Evolutionary conservation across 768 basidiomycete species (phyloP).

Genomic region (Boletellus ananiceps): DNA sequence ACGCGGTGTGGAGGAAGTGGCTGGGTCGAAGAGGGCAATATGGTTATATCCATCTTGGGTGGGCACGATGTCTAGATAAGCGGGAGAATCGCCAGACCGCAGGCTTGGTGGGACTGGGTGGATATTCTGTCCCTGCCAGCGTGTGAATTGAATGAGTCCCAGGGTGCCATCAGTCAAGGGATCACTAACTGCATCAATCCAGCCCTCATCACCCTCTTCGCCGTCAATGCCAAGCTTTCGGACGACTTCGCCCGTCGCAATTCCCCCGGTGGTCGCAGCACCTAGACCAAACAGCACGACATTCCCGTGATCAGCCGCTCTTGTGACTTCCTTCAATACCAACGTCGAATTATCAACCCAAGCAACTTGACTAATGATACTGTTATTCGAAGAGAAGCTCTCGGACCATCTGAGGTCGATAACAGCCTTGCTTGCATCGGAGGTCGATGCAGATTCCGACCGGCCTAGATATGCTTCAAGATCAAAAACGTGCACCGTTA

Average conservation of each 20-base stretch:
- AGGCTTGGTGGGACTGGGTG: conserved; percentile 48
- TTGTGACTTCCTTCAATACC: conserved; percentile 81
- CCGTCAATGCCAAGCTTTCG: conserved; percentile 76
- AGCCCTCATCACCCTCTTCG: conserved; percentile 87
- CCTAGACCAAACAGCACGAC: conserved; percentile 71
- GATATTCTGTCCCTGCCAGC: conserved; percentile 56
- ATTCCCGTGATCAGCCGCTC: conserved; percentile 75
- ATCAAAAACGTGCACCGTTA: conserved; percentile 80
- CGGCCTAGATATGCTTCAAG: conserved; percentile 48
- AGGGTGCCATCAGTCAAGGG: conserved; percentile 2
- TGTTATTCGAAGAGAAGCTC: conserved; percentile 52
- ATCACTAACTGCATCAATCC: conserved; percentile 79
- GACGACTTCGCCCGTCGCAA: conserved; percentile 51
- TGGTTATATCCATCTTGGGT: conserved; percentile 81
- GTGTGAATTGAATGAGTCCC: conserved; percentile 12
- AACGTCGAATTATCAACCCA: conserved; percentile 81
- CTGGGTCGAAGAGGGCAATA: conserved; percentile 85
- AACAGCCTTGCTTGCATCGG: conserved; percentile 40
- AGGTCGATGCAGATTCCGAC: conserved; percentile 22
- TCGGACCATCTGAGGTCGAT: conserved; percentile 64
- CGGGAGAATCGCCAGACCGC: conserved; percentile 42
- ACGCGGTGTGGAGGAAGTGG: conserved; percentile 58
- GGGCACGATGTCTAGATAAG: conserved; percentile 91
- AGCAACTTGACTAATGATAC: conserved; percentile 74
- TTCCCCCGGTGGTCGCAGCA: conserved; percentile 21